Percentiles rank a stretch among this genome's conserved stretches.
These are phyloP conservation scores for Fusarium nanum DNA, from an alignment of 2,329 filamentous ascomycete genomes.

Conservation along the genomic window DNA sequence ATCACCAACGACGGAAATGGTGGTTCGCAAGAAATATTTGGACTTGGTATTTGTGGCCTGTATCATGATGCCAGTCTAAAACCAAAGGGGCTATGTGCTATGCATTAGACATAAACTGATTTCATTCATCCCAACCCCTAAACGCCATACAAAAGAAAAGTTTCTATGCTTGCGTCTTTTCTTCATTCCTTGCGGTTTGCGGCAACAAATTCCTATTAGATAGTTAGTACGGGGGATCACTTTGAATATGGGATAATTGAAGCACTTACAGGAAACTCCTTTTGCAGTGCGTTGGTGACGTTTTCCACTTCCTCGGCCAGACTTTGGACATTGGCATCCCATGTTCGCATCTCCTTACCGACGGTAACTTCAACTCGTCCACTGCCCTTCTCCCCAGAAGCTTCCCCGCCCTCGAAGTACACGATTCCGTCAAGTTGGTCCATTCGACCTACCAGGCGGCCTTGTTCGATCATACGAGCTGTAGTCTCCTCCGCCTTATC, in stretches of 20 bases:
- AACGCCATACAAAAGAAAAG: conserved; percentile 42
- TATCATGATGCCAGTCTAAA: conserved; percentile 33
- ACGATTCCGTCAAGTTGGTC: conserved; percentile 93
- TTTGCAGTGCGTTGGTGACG: conserved; percentile 83
- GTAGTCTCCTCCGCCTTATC: conserved; percentile 92
- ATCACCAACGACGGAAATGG: background rate
- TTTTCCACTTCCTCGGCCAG: conserved; percentile 91
- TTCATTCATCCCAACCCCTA: conserved; percentile 30
- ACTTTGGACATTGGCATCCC: conserved; percentile 89
- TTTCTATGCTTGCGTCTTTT: conserved; percentile 27
- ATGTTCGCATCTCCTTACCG: conserved; percentile 80
- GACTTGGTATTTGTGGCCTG: conserved; percentile 51
- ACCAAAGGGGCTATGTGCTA: conserved; percentile 33
- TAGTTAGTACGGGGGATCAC: conserved; percentile 17
- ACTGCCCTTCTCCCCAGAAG: conserved; percentile 74
- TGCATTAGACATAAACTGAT: conserved; percentile 33
- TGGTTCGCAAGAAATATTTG: conserved; percentile 56
- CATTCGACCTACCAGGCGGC: conserved; percentile 85
- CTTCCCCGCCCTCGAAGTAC: conserved; percentile 83
- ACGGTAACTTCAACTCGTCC: conserved; percentile 72
- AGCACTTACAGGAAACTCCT: conserved; percentile 75
- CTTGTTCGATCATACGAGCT: conserved; percentile 95
- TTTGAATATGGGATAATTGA: background rate
- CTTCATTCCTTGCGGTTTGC: conserved; percentile 59
- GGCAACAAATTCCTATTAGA: conserved; percentile 65